Conservation (phyloP, 768 basidiomycete species). For the Baorangia bicolor region DNA sequence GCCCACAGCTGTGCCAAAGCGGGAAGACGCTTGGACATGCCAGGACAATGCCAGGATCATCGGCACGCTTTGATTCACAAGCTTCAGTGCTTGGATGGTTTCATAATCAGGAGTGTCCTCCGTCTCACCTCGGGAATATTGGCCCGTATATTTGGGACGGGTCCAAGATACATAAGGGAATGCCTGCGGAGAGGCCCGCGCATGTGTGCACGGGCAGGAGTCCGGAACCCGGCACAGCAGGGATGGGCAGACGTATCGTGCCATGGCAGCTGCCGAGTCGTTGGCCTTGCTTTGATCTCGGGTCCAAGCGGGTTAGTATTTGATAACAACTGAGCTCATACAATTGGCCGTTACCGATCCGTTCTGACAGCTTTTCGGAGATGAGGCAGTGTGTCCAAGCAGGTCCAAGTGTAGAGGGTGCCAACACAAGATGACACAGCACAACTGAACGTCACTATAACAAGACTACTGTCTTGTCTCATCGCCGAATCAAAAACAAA, state of each 20-base stretch:
- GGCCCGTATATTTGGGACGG: conserved; percentile 2
- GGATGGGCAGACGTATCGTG: neutral
- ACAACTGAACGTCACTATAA: neutral
- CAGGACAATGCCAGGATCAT: neutral
- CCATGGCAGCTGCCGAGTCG: conserved; percentile 11
- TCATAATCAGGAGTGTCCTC: neutral
- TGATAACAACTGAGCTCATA: neutral
- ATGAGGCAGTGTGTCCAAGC: conserved; percentile 1
- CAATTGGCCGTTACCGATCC: neutral
- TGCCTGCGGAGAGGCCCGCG: neutral
- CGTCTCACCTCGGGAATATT: conserved; percentile 16
- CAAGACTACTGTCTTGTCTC: neutral
- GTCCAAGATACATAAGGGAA: neutral
- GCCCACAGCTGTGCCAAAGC: conserved; percentile 16
- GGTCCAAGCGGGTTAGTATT: conserved; percentile 1
- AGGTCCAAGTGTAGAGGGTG: neutral
- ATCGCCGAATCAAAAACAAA: neutral
- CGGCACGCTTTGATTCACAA: conserved; percentile 15
- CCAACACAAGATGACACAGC: neutral
- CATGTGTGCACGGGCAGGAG: neutral
- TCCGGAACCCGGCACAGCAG: neutral
- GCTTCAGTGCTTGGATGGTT: conserved; percentile 9
- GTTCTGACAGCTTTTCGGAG: conserved; percentile 1
- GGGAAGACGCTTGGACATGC: conserved; percentile 13
- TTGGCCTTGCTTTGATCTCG: conserved; percentile 21